phyloP scores from a whole-genome alignment of 768 basidiomycete species.

The Mrakia blollopis region DNA sequence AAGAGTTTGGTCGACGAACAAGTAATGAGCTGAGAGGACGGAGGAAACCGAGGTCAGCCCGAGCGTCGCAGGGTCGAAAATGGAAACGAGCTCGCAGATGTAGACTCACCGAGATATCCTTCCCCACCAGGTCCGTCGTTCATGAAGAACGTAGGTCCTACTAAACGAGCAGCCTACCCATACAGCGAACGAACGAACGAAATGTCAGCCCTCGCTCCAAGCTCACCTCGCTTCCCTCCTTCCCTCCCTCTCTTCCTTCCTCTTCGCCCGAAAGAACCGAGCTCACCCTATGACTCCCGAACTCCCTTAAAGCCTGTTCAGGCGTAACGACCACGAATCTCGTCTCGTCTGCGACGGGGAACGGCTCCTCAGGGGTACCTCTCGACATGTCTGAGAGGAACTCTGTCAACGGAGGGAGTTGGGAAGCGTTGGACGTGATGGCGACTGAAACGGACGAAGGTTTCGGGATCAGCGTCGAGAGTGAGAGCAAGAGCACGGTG shows the following conservation, averaged over 20 bases:
- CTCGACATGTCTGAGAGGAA: constrained; percentile 31
- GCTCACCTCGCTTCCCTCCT: neutral
- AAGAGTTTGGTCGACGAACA: neutral
- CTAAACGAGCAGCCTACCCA: constrained; percentile 24
- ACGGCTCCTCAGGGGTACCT: constrained; percentile 23
- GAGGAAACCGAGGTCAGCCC: neutral
- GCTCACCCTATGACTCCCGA: constrained; percentile 4
- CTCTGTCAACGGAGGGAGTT: constrained; percentile 20
- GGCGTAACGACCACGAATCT: constrained; percentile 30
- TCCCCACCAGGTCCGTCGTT: constrained; percentile 33
- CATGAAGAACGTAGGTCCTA: constrained; percentile 30
- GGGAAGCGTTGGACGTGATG: constrained; percentile 23
- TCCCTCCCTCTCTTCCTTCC: too few species aligned
- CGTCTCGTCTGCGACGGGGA: constrained; percentile 30
- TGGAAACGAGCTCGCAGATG: too few species aligned
- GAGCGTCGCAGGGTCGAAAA: neutral
- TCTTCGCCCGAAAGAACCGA: neutral
- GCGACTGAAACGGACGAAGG: constrained; percentile 18
- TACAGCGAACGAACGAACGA: neutral
- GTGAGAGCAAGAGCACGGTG: neutral
- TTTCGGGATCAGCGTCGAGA: neutral
- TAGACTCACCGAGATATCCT: constrained; percentile 29
- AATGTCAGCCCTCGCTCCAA: neutral
- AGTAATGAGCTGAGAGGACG: constrained; percentile 30
- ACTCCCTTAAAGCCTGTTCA: constrained; percentile 10